Evolutionary conservation across 352 stramenopile species (phyloP).

Genomic region (Phytophthora meadii): DNA sequence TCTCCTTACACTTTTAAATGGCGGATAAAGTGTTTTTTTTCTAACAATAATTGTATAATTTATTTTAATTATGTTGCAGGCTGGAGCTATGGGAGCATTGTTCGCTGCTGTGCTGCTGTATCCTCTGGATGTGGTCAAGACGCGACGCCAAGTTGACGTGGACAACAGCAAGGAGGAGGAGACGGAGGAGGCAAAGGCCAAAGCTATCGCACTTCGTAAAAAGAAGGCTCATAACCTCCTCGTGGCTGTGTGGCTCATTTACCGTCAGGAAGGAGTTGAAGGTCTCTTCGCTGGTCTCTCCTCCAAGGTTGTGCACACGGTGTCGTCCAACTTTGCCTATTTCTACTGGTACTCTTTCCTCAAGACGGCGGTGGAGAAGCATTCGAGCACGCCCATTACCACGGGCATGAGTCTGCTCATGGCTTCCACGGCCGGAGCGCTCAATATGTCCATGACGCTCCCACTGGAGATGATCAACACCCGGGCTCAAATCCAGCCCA

Average conservation of each 20-base stretch:
- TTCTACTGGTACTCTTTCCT: slow-evolving; percentile 90
- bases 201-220: slow-evolving; percentile 35
- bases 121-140: slow-evolving; percentile 83
- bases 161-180: slow-evolving; percentile 38
- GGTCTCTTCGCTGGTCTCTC: slow-evolving; percentile 74
- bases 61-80: slow-evolving; percentile 34
- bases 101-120: slow-evolving; percentile 80
- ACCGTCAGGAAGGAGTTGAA: slow-evolving; percentile 63
- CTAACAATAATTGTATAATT: slow-evolving; percentile 6
- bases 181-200: slow-evolving; percentile 28
- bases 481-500: slow-evolving; percentile 74
- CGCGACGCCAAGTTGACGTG: slow-evolving; percentile 66
- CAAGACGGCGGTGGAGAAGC: slow-evolving; percentile 67
- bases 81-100: slow-evolving; percentile 77
- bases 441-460: slow-evolving; percentile 91
- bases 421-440: slow-evolving; percentile 76
- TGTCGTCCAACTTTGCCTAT: slow-evolving; percentile 84
- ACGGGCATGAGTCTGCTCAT: slow-evolving; percentile 79
- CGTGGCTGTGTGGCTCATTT: slow-evolving; percentile 69
- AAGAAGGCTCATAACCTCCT: slow-evolving; percentile 61
- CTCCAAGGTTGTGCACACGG: slow-evolving; percentile 81
- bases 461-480: slow-evolving; percentile 91
- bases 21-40: slow-evolving; percentile 6
- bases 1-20: background rate
- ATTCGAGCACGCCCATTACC: slow-evolving; percentile 50